A percentile compares a stretch with the other conserved stretches of the same genome.
Evolutionary conservation across 108 stramenopile species (phyloP).

Genomic region (Cylindrotheca closterium): DNA sequence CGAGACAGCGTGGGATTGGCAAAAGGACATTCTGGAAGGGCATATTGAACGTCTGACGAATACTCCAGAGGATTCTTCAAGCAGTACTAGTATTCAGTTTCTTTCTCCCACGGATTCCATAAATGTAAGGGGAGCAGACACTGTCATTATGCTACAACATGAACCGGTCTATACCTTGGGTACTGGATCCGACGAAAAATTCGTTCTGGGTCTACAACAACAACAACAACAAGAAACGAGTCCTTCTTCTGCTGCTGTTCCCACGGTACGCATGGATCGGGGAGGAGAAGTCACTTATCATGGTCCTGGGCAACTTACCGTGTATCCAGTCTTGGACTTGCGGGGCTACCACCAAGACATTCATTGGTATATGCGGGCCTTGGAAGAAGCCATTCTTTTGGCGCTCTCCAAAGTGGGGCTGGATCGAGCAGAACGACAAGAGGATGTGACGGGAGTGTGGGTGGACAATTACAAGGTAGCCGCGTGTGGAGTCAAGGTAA

Average conservation of each 20-base stretch:
- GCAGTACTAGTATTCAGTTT: background rate
- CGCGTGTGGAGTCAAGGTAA: slow-evolving; percentile 88
- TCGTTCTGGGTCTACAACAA: slow-evolving; percentile 30
- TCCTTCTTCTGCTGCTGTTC: slow-evolving; percentile 20
- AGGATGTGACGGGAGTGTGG: slow-evolving; percentile 92
- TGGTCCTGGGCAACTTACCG: slow-evolving; percentile 95
- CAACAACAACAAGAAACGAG: background rate
- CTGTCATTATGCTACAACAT: slow-evolving; percentile 74
- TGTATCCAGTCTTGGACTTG: slow-evolving; percentile 94
- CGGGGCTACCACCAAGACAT: slow-evolving; percentile 89
- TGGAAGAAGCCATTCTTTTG: slow-evolving; percentile 88
- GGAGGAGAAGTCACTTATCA: slow-evolving; percentile 99
- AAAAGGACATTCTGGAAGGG: slow-evolving; percentile 45
- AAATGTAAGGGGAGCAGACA: slow-evolving; percentile 40
- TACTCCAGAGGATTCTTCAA: background rate
- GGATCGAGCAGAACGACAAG: slow-evolving; percentile 36
- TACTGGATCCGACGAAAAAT: slow-evolving; percentile 75
- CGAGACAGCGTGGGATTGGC: slow-evolving; percentile 52
- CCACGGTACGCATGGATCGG: slow-evolving; percentile 82
- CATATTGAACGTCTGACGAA: slow-evolving; percentile 43
- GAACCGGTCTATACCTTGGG: slow-evolving; percentile 84
- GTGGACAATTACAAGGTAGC: slow-evolving; percentile 88
- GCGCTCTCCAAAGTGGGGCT: slow-evolving; percentile 54
- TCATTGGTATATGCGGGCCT: slow-evolving; percentile 95
- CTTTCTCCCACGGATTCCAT: background rate